Conservation (phyloP, 306 rosid genomes). For the Gastrolobium villosum region DNA sequence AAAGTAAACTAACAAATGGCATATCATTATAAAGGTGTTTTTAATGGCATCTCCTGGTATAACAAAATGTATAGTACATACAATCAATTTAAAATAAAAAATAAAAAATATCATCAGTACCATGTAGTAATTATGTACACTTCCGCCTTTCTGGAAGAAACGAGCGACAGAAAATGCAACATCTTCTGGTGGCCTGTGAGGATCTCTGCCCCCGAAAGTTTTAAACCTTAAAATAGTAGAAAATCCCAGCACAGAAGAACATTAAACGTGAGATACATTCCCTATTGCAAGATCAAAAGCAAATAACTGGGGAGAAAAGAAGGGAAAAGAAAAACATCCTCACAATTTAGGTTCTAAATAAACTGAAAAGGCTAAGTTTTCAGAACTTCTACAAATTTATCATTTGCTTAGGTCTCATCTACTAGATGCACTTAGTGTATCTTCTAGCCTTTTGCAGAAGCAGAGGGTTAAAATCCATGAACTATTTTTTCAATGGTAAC, state of each 20-base stretch:
- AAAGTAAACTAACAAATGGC: slow-evolving; percentile 24
- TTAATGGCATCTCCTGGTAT: background rate
- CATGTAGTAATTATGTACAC: slow-evolving; percentile 95
- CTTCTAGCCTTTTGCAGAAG: slow-evolving; percentile 28
- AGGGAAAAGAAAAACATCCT: slow-evolving; percentile 26
- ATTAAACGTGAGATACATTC: slow-evolving; percentile 33
- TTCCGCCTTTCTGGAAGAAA: slow-evolving; percentile 97
- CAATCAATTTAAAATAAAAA: background rate
- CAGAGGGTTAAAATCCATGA: slow-evolving; percentile 7
- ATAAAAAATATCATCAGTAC: slow-evolving; percentile 54
- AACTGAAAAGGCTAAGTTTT: slow-evolving; percentile 27
- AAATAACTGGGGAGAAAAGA: slow-evolving; percentile 14
- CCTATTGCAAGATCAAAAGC: slow-evolving; percentile 36
- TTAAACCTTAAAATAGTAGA: slow-evolving; percentile 73
- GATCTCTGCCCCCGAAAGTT: slow-evolving; percentile 93
- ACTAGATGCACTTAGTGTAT: slow-evolving; percentile 3
- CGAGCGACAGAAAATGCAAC: slow-evolving; percentile 93
- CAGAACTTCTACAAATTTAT: slow-evolving; percentile 3
- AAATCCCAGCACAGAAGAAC: slow-evolving; percentile 37
- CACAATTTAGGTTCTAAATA: slow-evolving; percentile 27
- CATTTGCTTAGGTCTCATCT: background rate
- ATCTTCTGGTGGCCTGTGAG: slow-evolving; percentile 96
- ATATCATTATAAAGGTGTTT: slow-evolving; percentile 16
- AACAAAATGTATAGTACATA: slow-evolving; percentile 15
- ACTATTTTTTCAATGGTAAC: background rate